Percentiles rank a stretch among this genome's conserved stretches.
Evolutionary conservation across 345 rosid species (phyloP).

Genomic region (Citrus maxima): DNA sequence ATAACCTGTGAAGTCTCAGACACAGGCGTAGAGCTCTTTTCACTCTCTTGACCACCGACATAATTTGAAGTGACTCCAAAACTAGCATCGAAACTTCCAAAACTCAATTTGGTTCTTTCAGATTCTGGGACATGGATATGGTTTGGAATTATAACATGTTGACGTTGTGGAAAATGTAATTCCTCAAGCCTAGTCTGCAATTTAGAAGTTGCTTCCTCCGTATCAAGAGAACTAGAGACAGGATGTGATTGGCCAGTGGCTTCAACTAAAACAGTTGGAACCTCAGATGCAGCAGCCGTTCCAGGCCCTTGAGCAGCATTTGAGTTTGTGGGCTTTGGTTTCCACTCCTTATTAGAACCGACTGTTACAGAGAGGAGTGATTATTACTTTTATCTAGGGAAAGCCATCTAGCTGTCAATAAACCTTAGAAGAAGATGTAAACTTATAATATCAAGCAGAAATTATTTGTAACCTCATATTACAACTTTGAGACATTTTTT

Average conservation of each 20-base stretch:
- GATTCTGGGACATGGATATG: conserved; percentile 95
- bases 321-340: conserved; percentile 67
- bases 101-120: conserved; percentile 80
- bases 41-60: conserved; percentile 49
- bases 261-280: conserved; percentile 41
- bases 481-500: neutral
- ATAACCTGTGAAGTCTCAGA: conserved; percentile 60
- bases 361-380: conserved; percentile 35
- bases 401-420: conserved; percentile 6
- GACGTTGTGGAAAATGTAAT: conserved; percentile 69
- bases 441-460: conserved; percentile 5
- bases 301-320: conserved; percentile 49
- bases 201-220: conserved; percentile 57
- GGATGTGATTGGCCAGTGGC: conserved; percentile 34
- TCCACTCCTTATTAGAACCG: conserved; percentile 81
- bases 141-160: conserved; percentile 85
- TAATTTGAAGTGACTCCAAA: conserved; percentile 51
- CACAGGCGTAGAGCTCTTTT: conserved; percentile 55
- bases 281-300: conserved; percentile 44
- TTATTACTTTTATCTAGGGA: conserved; percentile 10
- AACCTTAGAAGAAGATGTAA: conserved; percentile 9
- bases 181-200: conserved; percentile 73
- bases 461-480: neutral
- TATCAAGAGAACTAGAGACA: conserved; percentile 37
- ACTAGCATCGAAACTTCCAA: conserved; percentile 89